These are phyloP conservation scores for Macrolepiota albuminosa DNA, from an alignment of 768 basidiomycete species.

Conservation along the genomic window DNA sequence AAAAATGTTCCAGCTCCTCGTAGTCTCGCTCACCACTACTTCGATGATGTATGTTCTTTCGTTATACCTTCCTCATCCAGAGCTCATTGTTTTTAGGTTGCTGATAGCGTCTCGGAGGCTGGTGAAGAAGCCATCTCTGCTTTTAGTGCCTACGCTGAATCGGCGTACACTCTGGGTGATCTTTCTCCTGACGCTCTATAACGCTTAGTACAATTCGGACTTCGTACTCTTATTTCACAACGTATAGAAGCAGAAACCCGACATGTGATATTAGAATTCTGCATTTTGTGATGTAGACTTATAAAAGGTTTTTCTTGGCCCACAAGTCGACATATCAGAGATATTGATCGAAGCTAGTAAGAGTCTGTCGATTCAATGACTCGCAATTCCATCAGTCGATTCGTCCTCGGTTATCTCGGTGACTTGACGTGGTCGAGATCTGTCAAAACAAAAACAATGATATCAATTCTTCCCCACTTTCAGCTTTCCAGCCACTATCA, in stretches of 20 bases:
- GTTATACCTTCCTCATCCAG: neutral
- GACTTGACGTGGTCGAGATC: no score
- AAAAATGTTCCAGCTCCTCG: constrained; percentile 60
- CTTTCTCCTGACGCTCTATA: constrained; percentile 70
- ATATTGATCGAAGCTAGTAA: neutral
- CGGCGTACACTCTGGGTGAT: constrained; percentile 53
- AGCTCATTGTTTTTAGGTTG: constrained; percentile 45
- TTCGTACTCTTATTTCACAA: neutral
- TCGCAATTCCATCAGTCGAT: no score
- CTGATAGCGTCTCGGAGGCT: constrained; percentile 64
- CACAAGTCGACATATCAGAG: neutral
- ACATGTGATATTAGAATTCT: neutral
- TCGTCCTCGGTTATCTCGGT: no score
- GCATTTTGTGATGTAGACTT: neutral
- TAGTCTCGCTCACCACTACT: constrained; percentile 86
- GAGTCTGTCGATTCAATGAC: neutral
- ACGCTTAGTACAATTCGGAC: constrained; percentile 4
- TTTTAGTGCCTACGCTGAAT: constrained; percentile 46
- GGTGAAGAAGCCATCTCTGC: constrained; percentile 68
- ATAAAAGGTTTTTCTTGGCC: neutral
- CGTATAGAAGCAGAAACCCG: neutral
- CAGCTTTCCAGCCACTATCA: no score
- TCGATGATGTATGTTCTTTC: constrained; percentile 73
- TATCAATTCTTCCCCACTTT: no score
- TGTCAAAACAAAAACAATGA: no score